Conservation (phyloP, 179 eudicot species). For the Actinidia arguta region DNA sequence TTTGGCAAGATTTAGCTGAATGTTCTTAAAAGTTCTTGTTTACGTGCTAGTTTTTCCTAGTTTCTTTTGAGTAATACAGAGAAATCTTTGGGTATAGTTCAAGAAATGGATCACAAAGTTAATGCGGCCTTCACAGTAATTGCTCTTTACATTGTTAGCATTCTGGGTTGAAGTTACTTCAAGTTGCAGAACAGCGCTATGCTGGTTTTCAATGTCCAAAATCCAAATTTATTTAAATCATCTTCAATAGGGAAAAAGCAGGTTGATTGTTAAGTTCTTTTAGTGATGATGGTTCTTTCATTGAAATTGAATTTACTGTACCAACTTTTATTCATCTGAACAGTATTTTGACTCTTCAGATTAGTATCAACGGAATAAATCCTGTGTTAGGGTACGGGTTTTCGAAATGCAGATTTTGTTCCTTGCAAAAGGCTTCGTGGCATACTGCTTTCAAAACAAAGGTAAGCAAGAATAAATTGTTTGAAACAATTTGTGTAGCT, state of each 20-base stretch:
- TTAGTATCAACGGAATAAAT: constrained; percentile 17
- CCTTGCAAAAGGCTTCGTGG: constrained; percentile 16
- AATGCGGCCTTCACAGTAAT: not conserved
- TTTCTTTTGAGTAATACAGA: too few relatives aligned
- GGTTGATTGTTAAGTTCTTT: constrained; percentile 17
- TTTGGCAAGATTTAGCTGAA: too few relatives aligned
- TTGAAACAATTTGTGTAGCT: not conserved
- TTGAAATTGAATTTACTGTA: not conserved
- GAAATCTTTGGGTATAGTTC: not conserved
- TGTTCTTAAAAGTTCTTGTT: too few relatives aligned
- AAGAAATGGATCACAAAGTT: not conserved
- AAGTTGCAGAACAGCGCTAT: constrained; percentile 14
- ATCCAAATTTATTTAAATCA: not conserved
- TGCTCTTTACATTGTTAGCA: not conserved
- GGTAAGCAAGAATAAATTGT: constrained; percentile 25
- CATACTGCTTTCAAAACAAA: not conserved
- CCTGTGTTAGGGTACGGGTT: constrained; percentile 9
- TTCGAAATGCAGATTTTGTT: constrained; percentile 16
- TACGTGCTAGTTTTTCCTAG: too few relatives aligned
- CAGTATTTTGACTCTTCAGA: constrained; percentile 10
- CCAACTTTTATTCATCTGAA: not conserved
- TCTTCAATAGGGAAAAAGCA: constrained; percentile 20
- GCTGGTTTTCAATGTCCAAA: constrained; percentile 23
- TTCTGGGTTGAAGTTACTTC: not conserved
- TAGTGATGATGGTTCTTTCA: not conserved